These are phyloP conservation scores for Musa beccarii DNA, from an alignment of 176 grass and related monocot genomes.

Conservation along the genomic window DNA sequence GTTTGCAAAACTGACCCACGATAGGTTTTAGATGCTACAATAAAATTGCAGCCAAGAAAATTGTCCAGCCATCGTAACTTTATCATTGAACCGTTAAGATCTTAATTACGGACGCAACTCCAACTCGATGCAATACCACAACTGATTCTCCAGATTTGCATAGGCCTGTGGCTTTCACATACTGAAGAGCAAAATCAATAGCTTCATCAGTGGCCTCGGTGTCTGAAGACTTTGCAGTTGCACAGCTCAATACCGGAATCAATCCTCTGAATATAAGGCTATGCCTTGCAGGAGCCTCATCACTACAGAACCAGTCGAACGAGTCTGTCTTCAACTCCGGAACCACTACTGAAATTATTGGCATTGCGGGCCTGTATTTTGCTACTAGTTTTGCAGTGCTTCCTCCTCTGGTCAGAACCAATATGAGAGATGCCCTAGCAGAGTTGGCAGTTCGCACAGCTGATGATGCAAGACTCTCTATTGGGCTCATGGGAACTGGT, in stretches of 20 bases:
- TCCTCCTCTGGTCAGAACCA: conserved; percentile 16
- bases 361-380: conserved; percentile 1
- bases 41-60: conserved; percentile 2
- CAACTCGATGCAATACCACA: conserved; percentile 7
- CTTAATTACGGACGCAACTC: conserved; percentile 7
- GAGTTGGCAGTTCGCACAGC: conserved; percentile 3
- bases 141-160: conserved; percentile 17
- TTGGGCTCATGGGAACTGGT: conserved; percentile 8
- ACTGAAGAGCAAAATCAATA: conserved; percentile 4
- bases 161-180: conserved; percentile 12
- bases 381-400: conserved; percentile 8
- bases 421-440: conserved; percentile 1
- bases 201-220: conserved; percentile 19
- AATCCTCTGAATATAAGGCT: conserved; percentile 17
- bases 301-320: conserved; percentile 17
- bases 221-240: conserved; percentile 11
- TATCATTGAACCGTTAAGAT: not conserved
- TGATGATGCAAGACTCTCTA: conserved; percentile 4
- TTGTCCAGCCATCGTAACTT: not conserved
- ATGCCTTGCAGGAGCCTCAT: conserved; percentile 16
- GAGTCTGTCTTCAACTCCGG: conserved; percentile 7
- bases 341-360: conserved; percentile 7
- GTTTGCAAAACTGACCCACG: too few species aligned
- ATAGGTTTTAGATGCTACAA: too few species aligned
- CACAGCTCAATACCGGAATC: conserved; percentile 9